Evolutionary conservation across 306 rosid species (phyloP).

Genomic region (Glycine tomentella): DNA sequence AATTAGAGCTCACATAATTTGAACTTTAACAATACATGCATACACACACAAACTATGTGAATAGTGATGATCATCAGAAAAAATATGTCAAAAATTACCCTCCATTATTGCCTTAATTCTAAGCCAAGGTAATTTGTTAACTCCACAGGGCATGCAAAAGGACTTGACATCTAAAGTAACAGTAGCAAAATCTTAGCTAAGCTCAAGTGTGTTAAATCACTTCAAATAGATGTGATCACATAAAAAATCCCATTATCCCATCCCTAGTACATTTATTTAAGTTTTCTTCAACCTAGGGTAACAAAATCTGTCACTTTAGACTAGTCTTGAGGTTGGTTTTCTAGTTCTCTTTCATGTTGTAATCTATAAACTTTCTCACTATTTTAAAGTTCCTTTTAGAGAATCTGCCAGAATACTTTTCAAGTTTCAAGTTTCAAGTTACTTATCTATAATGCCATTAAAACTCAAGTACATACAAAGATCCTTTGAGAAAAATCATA

Average conservation of each 20-base stretch:
- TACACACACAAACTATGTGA: neutral
- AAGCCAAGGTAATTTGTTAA: neutral
- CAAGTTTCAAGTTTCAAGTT: constrained; percentile 1
- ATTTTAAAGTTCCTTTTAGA: neutral
- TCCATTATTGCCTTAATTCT: neutral
- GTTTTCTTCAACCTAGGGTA: constrained; percentile 10
- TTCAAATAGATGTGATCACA: neutral
- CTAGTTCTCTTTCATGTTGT: neutral
- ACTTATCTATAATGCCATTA: neutral
- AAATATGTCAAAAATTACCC: neutral
- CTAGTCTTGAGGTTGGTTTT: neutral
- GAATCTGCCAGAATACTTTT: neutral
- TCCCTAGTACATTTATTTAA: neutral
- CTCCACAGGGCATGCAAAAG: neutral
- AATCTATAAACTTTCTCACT: neutral
- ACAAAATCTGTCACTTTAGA: constrained; percentile 15
- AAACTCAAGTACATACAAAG: neutral
- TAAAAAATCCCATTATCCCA: neutral
- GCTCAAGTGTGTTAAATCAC: neutral
- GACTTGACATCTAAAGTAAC: neutral
- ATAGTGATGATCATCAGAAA: neutral
- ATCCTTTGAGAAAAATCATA: constrained; percentile 18
- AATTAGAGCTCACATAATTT: neutral
- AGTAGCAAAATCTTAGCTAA: neutral
- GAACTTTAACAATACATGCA: neutral